Evolutionary conservation across 2,329 filamentous ascomycete species (phyloP).

Genomic region (Pezicula neosporulosa): DNA sequence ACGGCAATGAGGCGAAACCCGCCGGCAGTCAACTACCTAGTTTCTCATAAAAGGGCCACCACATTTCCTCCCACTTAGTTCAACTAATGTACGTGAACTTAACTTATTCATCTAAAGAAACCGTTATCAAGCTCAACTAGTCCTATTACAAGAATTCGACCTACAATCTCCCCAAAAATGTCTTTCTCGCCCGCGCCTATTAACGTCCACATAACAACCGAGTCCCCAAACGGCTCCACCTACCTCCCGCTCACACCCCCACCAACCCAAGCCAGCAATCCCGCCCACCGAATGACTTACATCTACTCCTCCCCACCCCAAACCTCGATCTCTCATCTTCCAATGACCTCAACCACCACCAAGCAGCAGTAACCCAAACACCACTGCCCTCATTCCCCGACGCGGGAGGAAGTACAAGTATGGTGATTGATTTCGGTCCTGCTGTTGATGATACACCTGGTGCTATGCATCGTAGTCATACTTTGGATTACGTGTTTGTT

Average conservation of each 20-base stretch:
- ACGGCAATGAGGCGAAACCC: no score
- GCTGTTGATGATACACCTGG: slow-evolving; percentile 6
- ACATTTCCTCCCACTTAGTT: no score
- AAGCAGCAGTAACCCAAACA: background rate
- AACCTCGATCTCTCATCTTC: slow-evolving; percentile 2
- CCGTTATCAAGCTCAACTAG: no score
- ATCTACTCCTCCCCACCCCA: slow-evolving; percentile 12
- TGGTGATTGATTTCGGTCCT: slow-evolving; percentile 6
- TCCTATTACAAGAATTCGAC: no score
- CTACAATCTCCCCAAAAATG: no score
- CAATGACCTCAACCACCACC: slow-evolving; percentile 8
- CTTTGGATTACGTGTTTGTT: slow-evolving; percentile 35
- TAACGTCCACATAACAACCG: slow-evolving; percentile 3
- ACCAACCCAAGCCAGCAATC: background rate
- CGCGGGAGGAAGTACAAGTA: slow-evolving; percentile 2
- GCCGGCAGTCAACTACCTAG: no score
- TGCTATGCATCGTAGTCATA: slow-evolving; percentile 37
- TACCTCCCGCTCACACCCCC: slow-evolving; percentile 1
- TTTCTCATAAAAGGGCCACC: no score
- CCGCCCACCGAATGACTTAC: slow-evolving; percentile 2
- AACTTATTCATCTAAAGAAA: no score
- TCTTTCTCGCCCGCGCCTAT: background rate
- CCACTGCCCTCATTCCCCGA: slow-evolving; percentile 4
- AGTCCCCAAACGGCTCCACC: slow-evolving; percentile 1
- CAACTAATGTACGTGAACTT: no score